Base-by-base conservation (phyloP, 345 rosid species). In the Corchorus capsularis region DNA sequence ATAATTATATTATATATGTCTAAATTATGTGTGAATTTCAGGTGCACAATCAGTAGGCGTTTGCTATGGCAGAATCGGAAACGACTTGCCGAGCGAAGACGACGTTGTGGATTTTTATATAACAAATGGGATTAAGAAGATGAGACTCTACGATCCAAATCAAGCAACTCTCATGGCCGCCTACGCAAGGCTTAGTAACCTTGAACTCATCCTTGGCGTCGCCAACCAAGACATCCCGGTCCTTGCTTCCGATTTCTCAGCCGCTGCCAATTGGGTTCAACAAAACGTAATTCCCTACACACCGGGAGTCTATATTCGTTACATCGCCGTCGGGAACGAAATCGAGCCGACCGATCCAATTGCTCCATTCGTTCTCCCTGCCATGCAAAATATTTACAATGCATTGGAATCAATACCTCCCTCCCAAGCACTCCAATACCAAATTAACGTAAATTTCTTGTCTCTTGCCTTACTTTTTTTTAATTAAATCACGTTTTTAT, bases 321-420 rank as follows among this genome's bases (percentile, higher is more conserved):
- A 43, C 46, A 43, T 43, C 46, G 5, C 46, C 8, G 84, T 85
- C 0, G 90, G 87, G 1, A 87, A 87, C 9, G 90, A 87, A 75
- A 68, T 82, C n/a, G 82, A 83, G 8, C 8, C 55, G 6, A 13
- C 59, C 8, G 16, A 14, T 13, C n/a, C 16, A 54, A 4, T 12
- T 54, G 59, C 59, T 13, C 59, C 8, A 3, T 54, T 13, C 13
- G 59, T 54, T 14, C 20, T 54, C n/a, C 59, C 59, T 13, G 59
- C 59, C 9, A 54, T 54, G 59, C 9, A 54, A 54, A 54, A 54
- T 12, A n/a, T 54, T 13, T n/a, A 54, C 16, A 54, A 54, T n/a
- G 9, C 59, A 2, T 54, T 54, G 59, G 59, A 27, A 27, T 27
- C 27, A 27, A 27, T 27, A 27, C 1, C 27, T 27, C 27, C 27